Evolutionary conservation across 2,329 filamentous ascomycete species (phyloP).

Genomic region (Dothiorella sarmentorum): DNA sequence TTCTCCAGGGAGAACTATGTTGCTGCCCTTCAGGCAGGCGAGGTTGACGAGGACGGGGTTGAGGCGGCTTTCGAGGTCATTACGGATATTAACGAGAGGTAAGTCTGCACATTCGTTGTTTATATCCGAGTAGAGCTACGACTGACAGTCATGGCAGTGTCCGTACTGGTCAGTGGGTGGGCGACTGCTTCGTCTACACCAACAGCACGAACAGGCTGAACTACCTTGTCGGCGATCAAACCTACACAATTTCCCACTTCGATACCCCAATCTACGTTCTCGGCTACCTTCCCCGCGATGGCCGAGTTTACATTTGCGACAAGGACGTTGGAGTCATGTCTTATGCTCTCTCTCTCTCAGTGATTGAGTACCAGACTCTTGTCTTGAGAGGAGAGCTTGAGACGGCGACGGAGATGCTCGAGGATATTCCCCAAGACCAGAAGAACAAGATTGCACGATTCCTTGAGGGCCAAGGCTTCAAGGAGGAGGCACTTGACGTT

Average conservation of each 20-base stretch:
- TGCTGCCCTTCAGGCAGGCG: constrained; percentile 74
- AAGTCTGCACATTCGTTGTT: background rate
- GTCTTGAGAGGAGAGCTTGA: constrained; percentile 94
- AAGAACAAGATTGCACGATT: constrained; percentile 98
- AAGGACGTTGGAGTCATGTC: constrained; percentile 93
- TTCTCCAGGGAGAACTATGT: constrained; percentile 88
- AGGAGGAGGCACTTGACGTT: constrained; percentile 90
- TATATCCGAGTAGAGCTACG: constrained; percentile 21
- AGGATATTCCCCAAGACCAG: constrained; percentile 82
- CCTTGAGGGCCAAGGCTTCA: constrained; percentile 94
- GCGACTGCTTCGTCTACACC: constrained; percentile 98
- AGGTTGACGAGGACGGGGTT: constrained; percentile 86
- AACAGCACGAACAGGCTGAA: constrained; percentile 95
- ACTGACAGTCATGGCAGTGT: constrained; percentile 53
- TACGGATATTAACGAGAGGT: constrained; percentile 90
- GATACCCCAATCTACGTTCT: constrained; percentile 93
- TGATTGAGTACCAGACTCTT: constrained; percentile 95
- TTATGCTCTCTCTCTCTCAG: constrained; percentile 83
- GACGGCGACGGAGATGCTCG: constrained; percentile 77
- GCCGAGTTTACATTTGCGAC: constrained; percentile 90
- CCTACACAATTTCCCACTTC: constrained; percentile 95
- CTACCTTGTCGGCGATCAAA: constrained; percentile 96
- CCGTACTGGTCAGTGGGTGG: constrained; percentile 94
- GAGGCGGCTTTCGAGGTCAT: constrained; percentile 96
- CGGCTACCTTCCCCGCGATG: constrained; percentile 92